Evolutionary conservation across 163 green algal species (phyloP), one percentile per base, ranked within the genome.

Genomic region (Chloromonas sp.): DNA sequence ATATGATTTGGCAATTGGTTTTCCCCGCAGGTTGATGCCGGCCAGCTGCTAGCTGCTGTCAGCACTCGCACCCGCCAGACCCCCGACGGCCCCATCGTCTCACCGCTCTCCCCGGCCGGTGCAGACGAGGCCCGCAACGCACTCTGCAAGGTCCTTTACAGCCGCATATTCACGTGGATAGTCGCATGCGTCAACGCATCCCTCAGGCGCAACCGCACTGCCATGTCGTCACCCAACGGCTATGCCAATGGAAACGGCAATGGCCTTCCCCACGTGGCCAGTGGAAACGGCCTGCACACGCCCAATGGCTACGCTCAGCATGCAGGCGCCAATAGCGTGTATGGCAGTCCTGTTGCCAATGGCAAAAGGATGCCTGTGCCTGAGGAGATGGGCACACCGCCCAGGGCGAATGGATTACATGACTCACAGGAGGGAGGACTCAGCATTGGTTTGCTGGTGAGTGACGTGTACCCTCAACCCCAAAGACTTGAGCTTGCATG

Each of bases 111-210:
- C 82, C 90, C 92, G 0, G 85, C 87, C 14, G 95, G 95, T 0
- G 95, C 97, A 1, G 84, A 86, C 57, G 93, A 97, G 86, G 96
- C 94, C 83, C 89, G 96, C 2, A 97, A 99, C 88, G 94, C 97
- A 13, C 92, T 99, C 78, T 90, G 95, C 80, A 89, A 91, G 81
- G 78, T 89, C 62, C 84, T 98, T 70, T 98, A 98, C 85, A 89
- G 92, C 15, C 89, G 89, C 60, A 85, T 98, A 83, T 99, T 99
- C 91, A 95, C 98, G 87, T 98, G 95, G 86, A 14, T 98, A 82
- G 95, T 99, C 71, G 88, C 87, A 61, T 86, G 92, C 36, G 93
- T 99, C 83, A 99, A 99, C 89, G 85, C 82, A 15, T 92, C 94
- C 62, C 98, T 91, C 13, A 74, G 66, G 5, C 5, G 66, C 66